Evolutionary conservation across 2,329 filamentous ascomycete species (phyloP).

Genomic region (Stagonosporopsis vannaccii): DNA sequence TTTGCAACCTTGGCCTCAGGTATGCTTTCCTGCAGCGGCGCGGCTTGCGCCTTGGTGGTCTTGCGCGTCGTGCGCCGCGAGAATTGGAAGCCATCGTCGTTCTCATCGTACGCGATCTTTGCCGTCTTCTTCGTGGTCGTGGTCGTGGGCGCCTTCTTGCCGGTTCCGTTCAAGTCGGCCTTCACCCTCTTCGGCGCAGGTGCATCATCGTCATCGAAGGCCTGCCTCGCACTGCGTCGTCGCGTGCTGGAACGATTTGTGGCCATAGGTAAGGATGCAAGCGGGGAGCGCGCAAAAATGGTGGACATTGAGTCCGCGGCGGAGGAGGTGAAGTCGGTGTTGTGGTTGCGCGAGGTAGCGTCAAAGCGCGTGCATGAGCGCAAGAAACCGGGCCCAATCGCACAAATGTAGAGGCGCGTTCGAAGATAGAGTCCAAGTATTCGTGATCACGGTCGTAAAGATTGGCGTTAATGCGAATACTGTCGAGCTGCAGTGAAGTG

Average conservation of each 20-base stretch:
- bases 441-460: constrained; percentile 32
- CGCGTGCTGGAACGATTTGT: constrained; percentile 53
- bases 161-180: constrained; percentile 49
- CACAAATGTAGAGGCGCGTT: constrained; percentile 8
- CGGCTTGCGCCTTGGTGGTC: constrained; percentile 47
- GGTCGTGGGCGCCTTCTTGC: constrained; percentile 45
- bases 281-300: constrained; percentile 49
- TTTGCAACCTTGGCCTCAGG: constrained; percentile 38
- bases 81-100: constrained; percentile 59
- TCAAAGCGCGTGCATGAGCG: constrained; percentile 49
- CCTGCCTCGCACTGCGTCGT: constrained; percentile 56
- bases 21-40: constrained; percentile 37
- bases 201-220: constrained; percentile 55
- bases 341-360: constrained; percentile 26
- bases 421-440: constrained; percentile 13
- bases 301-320: constrained; percentile 47
- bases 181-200: constrained; percentile 53
- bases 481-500: constrained; percentile 28
- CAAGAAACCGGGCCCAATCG: constrained; percentile 23
- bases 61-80: constrained; percentile 50
- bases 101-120: constrained; percentile 55
- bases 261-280: constrained; percentile 58
- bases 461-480: constrained; percentile 47
- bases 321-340: constrained; percentile 28
- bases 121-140: constrained; percentile 47